These are phyloP conservation scores for Clarireedia sp. DNA, from an alignment of 2,329 filamentous ascomycete species.

Conservation along the genomic window DNA sequence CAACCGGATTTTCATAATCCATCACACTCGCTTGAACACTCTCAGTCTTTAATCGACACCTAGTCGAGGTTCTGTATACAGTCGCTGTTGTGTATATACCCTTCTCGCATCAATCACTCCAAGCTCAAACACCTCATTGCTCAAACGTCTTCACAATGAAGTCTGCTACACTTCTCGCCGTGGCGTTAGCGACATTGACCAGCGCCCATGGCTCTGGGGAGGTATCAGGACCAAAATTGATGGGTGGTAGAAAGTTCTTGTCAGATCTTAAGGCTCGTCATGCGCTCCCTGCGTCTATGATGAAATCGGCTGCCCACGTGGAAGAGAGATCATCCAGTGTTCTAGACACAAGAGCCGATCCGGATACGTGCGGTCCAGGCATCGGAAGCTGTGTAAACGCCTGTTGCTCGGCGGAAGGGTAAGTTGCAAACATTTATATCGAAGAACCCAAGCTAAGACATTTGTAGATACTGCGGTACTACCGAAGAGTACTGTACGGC, in stretches of 20 bases:
- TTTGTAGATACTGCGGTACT: constrained; percentile 21
- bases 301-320: background rate
- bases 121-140: too few species aligned
- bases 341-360: constrained; percentile 13
- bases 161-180: constrained; percentile 9
- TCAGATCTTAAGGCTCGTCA: constrained; percentile 20
- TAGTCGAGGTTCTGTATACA: background rate
- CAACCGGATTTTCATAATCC: background rate
- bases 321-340: constrained; percentile 1
- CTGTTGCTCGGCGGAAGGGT: constrained; percentile 26
- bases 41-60: background rate
- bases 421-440: background rate
- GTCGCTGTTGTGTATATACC: background rate
- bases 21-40: constrained; percentile 2
- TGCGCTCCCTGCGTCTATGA: constrained; percentile 10
- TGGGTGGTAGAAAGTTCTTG: constrained; percentile 23
- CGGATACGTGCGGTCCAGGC: constrained; percentile 22
- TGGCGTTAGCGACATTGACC: constrained; percentile 14
- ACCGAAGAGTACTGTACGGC: constrained; percentile 46
- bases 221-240: constrained; percentile 17
- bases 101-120: background rate
- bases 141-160: constrained; percentile 14
- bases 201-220: constrained; percentile 17
- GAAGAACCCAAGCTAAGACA: background rate
- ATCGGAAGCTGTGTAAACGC: constrained; percentile 20